Evolutionary conservation across 2,329 filamentous ascomycete genomes (phyloP).

Genomic region (Tolypocladium tropicale): DNA sequence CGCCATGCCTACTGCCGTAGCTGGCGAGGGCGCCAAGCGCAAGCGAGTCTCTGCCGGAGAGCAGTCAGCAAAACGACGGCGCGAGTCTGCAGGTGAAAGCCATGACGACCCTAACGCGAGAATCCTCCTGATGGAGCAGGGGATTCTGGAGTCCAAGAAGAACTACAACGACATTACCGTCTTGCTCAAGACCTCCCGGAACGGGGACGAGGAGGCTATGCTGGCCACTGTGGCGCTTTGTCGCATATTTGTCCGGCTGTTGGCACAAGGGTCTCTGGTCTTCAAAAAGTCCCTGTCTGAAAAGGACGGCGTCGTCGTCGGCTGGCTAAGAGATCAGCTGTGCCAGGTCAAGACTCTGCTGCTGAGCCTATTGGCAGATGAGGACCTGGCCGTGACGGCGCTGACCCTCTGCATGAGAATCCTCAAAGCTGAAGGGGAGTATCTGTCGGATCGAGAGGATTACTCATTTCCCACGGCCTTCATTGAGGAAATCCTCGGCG

Average conservation of each 20-base stretch:
- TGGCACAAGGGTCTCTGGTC: conserved; percentile 61
- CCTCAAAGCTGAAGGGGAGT: conserved; percentile 66
- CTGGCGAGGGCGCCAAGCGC: conserved; percentile 30
- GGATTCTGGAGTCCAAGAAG: conserved; percentile 76
- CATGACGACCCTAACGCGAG: conserved; percentile 47
- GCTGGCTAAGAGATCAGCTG: conserved; percentile 70
- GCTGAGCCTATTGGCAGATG: conserved; percentile 48
- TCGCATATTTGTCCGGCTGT: conserved; percentile 72
- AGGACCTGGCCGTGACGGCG: conserved; percentile 57
- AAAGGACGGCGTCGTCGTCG: conserved; percentile 62
- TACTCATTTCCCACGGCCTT: conserved; percentile 60
- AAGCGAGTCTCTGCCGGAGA: conserved; percentile 36
- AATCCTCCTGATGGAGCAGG: conserved; percentile 66
- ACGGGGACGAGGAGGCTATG: conserved; percentile 43
- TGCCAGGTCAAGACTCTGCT: conserved; percentile 59
- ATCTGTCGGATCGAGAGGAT: conserved; percentile 49
- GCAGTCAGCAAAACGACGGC: conserved; percentile 39
- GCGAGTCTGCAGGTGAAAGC: conserved; percentile 32
- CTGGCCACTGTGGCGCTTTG: conserved; percentile 73
- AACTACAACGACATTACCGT: conserved; percentile 85
- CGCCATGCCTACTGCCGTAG: conserved; percentile 15
- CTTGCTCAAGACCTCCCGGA: conserved; percentile 47
- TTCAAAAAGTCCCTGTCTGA: conserved; percentile 56
- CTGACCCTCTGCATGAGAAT: conserved; percentile 75
- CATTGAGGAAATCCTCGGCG: conserved; percentile 53